Evolutionary conservation across 1,139 yeast genomes (phyloP).

Genomic region (Hemisphaericaspora subhashii): DNA sequence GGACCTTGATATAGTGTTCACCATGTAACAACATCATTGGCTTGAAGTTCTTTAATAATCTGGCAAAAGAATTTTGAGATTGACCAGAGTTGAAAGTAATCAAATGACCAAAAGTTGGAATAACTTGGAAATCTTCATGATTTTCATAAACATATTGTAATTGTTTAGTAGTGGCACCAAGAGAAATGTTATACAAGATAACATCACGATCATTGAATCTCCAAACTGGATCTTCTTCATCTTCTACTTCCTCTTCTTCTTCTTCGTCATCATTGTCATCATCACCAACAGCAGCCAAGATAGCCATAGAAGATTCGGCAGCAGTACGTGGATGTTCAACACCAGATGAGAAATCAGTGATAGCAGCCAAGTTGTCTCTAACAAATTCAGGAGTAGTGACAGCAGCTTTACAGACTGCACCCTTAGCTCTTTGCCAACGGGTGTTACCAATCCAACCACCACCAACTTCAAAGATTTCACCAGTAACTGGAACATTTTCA

Average conservation of each 20-base stretch:
- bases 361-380: constrained; percentile 62
- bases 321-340: constrained; percentile 63
- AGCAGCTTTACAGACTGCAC: constrained; percentile 64
- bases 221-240: constrained; percentile 46
- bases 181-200: constrained; percentile 83
- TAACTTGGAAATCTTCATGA: constrained; percentile 75
- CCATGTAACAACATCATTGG: constrained; percentile 92
- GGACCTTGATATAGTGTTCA: constrained; percentile 85
- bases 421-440: constrained; percentile 92
- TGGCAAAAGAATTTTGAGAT: constrained; percentile 53
- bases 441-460: constrained; percentile 97
- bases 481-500: constrained; percentile 61
- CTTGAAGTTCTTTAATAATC: constrained; percentile 75
- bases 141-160: constrained; percentile 81
- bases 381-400: constrained; percentile 69
- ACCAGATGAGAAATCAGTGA: constrained; percentile 63
- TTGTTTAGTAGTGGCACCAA: constrained; percentile 82
- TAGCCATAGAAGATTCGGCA: constrained; percentile 78
- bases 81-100: constrained; percentile 59
- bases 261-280: constrained; percentile 52
- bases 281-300: constrained; percentile 62
- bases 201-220: constrained; percentile 67
- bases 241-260: constrained; percentile 49
- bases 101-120: constrained; percentile 91
- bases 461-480: constrained; percentile 49